Percentiles rank a stretch among this genome's conserved stretches.
phyloP scores from a whole-genome alignment of 805 yeast species.

The Yarrowia keelungensis region DNA sequence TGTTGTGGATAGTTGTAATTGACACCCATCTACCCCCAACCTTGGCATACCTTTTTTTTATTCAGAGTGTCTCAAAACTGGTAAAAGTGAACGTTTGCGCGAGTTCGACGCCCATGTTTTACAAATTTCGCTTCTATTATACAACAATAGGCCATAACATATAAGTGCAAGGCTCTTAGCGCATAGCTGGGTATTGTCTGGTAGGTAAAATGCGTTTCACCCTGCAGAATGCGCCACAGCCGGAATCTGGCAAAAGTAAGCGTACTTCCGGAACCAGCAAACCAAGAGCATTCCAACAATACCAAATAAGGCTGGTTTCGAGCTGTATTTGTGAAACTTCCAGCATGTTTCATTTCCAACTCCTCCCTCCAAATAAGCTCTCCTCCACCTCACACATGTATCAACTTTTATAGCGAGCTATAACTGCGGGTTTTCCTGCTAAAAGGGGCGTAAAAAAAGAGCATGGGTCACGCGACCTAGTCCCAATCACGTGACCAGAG shows the following conservation, averaged over 20 bases:
- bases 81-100: not conserved
- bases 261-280: not conserved
- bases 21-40: no score
- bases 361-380: not conserved
- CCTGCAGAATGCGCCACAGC: not conserved
- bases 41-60: no score
- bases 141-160: not conserved
- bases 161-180: slow-evolving; percentile 5
- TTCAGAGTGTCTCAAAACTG: not conserved
- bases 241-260: not conserved
- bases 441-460: not conserved
- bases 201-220: no score
- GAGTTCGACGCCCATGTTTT: not conserved
- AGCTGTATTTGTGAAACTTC: not conserved
- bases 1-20: no score
- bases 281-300: not conserved
- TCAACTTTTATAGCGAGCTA: not conserved
- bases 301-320: not conserved
- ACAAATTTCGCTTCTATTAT: not conserved
- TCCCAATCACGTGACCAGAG: not conserved
- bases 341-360: not conserved
- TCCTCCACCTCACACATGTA: not conserved
- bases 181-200: not conserved
- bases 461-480: not conserved
- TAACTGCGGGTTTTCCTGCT: not conserved